Evolutionary conservation across 768 basidiomycete species (phyloP).

Genomic region (Suillus sp.): DNA sequence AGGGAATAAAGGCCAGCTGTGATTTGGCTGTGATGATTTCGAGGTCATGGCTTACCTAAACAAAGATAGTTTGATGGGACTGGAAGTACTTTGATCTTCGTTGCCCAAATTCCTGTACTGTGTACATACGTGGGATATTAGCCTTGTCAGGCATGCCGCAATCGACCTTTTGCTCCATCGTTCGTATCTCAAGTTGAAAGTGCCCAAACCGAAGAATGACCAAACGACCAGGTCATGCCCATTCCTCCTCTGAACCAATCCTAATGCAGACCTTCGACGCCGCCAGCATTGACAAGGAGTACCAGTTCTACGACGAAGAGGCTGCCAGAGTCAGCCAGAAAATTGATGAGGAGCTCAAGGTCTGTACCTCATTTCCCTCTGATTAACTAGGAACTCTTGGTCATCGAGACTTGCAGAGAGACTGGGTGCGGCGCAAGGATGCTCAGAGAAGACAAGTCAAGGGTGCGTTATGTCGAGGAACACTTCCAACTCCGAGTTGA

Average conservation of each 20-base stretch:
- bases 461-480: conserved; percentile 38
- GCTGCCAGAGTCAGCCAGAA: conserved; percentile 48
- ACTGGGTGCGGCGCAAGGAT: conserved; percentile 48
- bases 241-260: conserved; percentile 35
- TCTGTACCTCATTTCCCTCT: conserved; percentile 24
- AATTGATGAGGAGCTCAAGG: conserved; percentile 62
- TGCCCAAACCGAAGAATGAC: conserved; percentile 26
- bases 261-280: conserved; percentile 35
- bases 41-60: conserved; percentile 8
- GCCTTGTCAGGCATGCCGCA: conserved; percentile 28
- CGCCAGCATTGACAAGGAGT: conserved; percentile 28
- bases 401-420: conserved; percentile 41
- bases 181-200: conserved; percentile 18
- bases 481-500: not conserved
- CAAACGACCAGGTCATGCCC: conserved; percentile 30
- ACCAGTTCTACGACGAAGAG: conserved; percentile 43
- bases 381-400: not conserved
- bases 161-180: conserved; percentile 28
- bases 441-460: conserved; percentile 52
- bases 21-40: not conserved
- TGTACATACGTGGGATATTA: conserved; percentile 41
- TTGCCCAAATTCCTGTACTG: conserved; percentile 24
- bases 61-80: conserved; percentile 30
- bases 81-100: conserved; percentile 34
- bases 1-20: conserved; percentile 1